Evolutionary conservation across 805 yeast genomes (phyloP).

Genomic region (Wickerhamomyces sydowiorum): DNA sequence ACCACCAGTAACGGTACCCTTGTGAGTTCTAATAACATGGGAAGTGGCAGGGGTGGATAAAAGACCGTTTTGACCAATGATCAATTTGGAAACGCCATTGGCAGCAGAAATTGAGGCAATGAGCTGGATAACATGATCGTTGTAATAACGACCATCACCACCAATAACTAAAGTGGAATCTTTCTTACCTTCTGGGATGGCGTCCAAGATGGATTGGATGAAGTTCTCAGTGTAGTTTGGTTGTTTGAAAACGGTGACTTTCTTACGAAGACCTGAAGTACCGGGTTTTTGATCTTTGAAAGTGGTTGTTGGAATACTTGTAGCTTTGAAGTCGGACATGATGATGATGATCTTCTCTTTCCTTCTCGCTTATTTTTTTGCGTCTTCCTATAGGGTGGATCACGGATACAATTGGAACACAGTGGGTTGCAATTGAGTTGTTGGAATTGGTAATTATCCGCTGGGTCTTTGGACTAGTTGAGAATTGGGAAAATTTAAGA

Average conservation of each 20-base stretch:
- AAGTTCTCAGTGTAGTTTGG: constrained; percentile 89
- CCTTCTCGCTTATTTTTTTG: not conserved
- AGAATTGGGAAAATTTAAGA: too few species aligned
- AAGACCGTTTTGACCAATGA: constrained; percentile 84
- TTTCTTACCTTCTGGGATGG: constrained; percentile 85
- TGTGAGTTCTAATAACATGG: constrained; percentile 73
- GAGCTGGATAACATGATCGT: constrained; percentile 71
- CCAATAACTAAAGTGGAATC: constrained; percentile 83
- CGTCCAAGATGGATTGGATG: constrained; percentile 75
- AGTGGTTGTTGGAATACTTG: constrained; percentile 56
- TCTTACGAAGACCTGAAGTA: constrained; percentile 93
- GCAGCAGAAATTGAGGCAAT: constrained; percentile 86
- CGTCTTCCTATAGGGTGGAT: too few species aligned
- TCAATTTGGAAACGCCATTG: constrained; percentile 79
- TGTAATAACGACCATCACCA: constrained; percentile 95
- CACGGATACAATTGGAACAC: too few species aligned
- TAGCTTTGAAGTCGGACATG: constrained; percentile 8
- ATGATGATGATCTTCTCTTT: not conserved
- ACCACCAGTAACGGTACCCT: constrained; percentile 73
- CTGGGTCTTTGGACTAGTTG: too few species aligned
- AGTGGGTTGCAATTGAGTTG: too few species aligned
- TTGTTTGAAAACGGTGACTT: constrained; percentile 73
- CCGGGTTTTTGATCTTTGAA: constrained; percentile 95
- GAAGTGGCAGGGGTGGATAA: constrained; percentile 96
- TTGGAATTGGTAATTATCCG: too few species aligned